Base-by-base conservation (phyloP, 2,329 filamentous ascomycete species). In the Talaromyces rugulosus region DNA sequence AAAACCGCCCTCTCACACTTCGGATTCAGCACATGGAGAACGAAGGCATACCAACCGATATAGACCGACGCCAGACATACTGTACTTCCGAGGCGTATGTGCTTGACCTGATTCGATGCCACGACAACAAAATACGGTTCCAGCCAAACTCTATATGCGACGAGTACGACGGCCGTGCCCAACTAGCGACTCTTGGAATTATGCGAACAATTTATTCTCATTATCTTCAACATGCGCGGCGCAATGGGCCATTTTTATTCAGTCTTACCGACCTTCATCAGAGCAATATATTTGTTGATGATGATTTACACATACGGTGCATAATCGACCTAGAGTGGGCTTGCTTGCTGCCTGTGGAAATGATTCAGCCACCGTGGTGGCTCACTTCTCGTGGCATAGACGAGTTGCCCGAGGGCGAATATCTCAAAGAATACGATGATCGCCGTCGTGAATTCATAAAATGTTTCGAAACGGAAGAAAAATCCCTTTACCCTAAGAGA, bases 231-330 rank as follows among this genome's bases (percentile, higher is more conserved):
- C 34, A 40, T 16, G 5, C 16, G 34, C 34, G 34, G 3, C 34
- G 72, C 4, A 53, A 70, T 23, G 74, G 76, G 1, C 74, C 74
- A 0, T 78, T 75, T 59, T 56, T 73, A 12, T 66, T 70, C 53
- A 65, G 54, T 1, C 66, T 79, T 27, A 77, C 73, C 14, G 75
- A 79, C 62, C 66, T 79, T 9, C 71, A 79, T 58, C 67, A 66
- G 55, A 74, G 71, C 60, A 78, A 80, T 56, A 71, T 73, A 23
- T 70, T 73, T 52, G 71, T 74, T 9, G 70, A 74, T 55, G 54
- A 63, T 4, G 42, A 72, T 23, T 74, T 66, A 71, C 65, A 71
- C 61, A 63, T 73, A 53, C 70, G 63, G 40, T 55, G 31, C 34
- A n/a, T 73, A 11, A 66, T 72, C 55, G 70, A 72, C 50, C 63